A percentile compares a stretch with the other conserved stretches of the same genome.
These are phyloP conservation scores for Schizosaccharomyces japonicus DNA, from an alignment of 805 yeast species.

Conservation along the genomic window DNA sequence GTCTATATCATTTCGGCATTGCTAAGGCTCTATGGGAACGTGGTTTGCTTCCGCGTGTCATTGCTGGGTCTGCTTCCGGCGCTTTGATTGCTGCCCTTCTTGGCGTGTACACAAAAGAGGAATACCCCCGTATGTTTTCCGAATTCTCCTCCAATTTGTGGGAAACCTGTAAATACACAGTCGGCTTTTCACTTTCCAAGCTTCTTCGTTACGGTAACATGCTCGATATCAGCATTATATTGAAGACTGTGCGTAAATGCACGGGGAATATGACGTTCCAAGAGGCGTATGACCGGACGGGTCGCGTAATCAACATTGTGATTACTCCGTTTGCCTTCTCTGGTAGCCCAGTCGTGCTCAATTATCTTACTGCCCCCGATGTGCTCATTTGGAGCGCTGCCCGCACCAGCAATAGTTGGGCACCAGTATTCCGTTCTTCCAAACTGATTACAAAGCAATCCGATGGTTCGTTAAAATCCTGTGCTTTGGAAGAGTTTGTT, in stretches of 20 bases:
- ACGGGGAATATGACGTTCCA: constrained; percentile 79
- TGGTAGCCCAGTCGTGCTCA: constrained; percentile 71
- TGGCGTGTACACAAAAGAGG: constrained; percentile 58
- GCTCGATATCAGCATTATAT: constrained; percentile 53
- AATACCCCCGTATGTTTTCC: constrained; percentile 27
- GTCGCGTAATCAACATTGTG: constrained; percentile 71
- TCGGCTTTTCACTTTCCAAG: constrained; percentile 29
- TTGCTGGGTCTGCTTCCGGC: constrained; percentile 91
- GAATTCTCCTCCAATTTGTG: constrained; percentile 18
- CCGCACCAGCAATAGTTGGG: constrained; percentile 78
- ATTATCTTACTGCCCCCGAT: constrained; percentile 84
- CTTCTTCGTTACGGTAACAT: constrained; percentile 65
- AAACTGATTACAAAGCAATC: constrained; percentile 65
- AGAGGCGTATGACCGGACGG: constrained; percentile 85
- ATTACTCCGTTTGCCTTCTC: constrained; percentile 78
- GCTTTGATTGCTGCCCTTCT: constrained; percentile 78
- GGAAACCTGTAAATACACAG: constrained; percentile 35
- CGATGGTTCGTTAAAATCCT: constrained; percentile 34
- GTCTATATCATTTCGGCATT: constrained; percentile 80
- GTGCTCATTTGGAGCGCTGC: constrained; percentile 83
- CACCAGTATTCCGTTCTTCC: constrained; percentile 72
- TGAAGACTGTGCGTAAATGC: constrained; percentile 48
- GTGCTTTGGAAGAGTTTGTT: constrained; percentile 43
- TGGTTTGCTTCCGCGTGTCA: constrained; percentile 57
- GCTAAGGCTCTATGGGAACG: constrained; percentile 52